Percentiles rank a stretch among this genome's conserved stretches.
Evolutionary conservation across 1,284 basidiomycete species (phyloP).

Genomic region (Xerocomus minutiporus): DNA sequence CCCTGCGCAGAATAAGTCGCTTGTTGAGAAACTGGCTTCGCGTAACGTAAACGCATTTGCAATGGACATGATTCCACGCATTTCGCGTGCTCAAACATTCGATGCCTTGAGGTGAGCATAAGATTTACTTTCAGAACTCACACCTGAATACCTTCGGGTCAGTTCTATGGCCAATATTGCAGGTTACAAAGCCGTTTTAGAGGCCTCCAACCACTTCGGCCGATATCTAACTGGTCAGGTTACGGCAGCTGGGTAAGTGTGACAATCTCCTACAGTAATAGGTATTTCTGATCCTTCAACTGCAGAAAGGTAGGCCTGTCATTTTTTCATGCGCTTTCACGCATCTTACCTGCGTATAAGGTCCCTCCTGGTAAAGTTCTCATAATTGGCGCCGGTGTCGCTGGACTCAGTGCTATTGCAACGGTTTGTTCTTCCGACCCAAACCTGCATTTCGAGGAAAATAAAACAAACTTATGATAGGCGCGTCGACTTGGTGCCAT

Average conservation of each 20-base stretch:
- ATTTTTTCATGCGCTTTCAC: constrained; percentile 1
- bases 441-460: neutral
- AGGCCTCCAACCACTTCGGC: constrained; percentile 83
- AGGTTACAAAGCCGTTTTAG: constrained; percentile 82
- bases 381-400: constrained; percentile 82
- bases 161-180: constrained; percentile 90
- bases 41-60: constrained; percentile 61
- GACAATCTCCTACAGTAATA: constrained; percentile 2
- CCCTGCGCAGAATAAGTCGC: constrained; percentile 71
- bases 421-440: constrained; percentile 46
- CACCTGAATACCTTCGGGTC: neutral
- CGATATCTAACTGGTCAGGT: constrained; percentile 85
- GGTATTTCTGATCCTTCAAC: constrained; percentile 6
- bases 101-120: constrained; percentile 68
- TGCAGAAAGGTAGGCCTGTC: constrained; percentile 23
- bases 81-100: constrained; percentile 81
- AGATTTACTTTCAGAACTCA: neutral
- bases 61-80: constrained; percentile 87
- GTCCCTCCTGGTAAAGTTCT: constrained; percentile 83
- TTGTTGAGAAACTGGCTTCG: constrained; percentile 62
- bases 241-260: constrained; percentile 73
- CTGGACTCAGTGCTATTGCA: constrained; percentile 79
- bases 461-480: constrained; percentile 33
- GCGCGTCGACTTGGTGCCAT: constrained; percentile 79
- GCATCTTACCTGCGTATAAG: constrained; percentile 36